Evolutionary conservation across 768 basidiomycete genomes (phyloP).

Genomic region (Agaricus blazei): DNA sequence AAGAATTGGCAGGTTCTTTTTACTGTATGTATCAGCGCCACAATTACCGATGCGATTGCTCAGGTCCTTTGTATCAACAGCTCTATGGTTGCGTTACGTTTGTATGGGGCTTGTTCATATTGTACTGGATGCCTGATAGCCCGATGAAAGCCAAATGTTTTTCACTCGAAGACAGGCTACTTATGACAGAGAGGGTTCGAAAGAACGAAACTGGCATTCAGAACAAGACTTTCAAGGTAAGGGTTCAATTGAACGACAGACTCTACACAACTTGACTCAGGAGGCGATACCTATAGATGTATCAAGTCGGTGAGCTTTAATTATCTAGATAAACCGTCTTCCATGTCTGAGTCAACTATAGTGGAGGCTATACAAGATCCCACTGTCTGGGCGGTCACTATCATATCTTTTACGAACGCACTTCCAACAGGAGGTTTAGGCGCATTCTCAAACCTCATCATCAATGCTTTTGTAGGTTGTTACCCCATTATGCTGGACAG

Average conservation of each 20-base stretch:
- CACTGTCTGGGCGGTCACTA: slow-evolving; percentile 38
- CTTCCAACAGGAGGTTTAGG: slow-evolving; percentile 44
- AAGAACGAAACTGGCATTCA: slow-evolving; percentile 50
- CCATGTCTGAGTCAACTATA: slow-evolving; percentile 10
- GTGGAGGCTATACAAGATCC: slow-evolving; percentile 42
- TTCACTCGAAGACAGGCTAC: slow-evolving; percentile 38
- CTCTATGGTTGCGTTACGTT: slow-evolving; percentile 40
- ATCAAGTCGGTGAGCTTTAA: slow-evolving; percentile 27
- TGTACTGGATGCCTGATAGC: slow-evolving; percentile 47
- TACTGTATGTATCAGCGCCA: slow-evolving; percentile 21
- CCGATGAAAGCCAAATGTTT: slow-evolving; percentile 45
- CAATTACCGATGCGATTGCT: neutral
- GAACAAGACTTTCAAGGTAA: slow-evolving; percentile 44
- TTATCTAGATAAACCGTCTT: neutral
- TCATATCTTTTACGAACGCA: slow-evolving; percentile 45
- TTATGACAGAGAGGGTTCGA: slow-evolving; percentile 45
- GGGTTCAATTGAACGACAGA: neutral
- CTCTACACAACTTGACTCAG: neutral
- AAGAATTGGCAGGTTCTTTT: slow-evolving; percentile 49
- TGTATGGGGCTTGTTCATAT: slow-evolving; percentile 42
- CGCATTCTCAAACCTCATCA: slow-evolving; percentile 49
- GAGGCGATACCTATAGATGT: slow-evolving; percentile 9
- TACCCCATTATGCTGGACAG: neutral
- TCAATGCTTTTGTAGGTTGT: slow-evolving; percentile 35
- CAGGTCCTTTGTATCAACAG: slow-evolving; percentile 18